phyloP scores from a whole-genome alignment of 345 rosid genomes.

The Salix caprea region DNA sequence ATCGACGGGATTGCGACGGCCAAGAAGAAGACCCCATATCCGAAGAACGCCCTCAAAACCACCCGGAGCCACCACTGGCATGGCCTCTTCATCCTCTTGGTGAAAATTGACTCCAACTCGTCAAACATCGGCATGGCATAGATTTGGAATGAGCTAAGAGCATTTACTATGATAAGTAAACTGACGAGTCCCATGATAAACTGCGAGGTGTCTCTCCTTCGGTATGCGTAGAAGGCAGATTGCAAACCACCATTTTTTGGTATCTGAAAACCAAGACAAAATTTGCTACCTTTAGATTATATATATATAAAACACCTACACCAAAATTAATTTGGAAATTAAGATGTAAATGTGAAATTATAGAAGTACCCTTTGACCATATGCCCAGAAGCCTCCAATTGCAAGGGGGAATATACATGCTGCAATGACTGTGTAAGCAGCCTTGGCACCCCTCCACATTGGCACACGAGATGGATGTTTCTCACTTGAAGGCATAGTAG shows the following conservation, averaged over 20 bases:
- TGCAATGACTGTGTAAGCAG: conserved; percentile 29
- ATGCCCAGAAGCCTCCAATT: conserved; percentile 42
- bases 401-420: conserved; percentile 36
- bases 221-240: conserved; percentile 23
- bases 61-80: conserved; percentile 30
- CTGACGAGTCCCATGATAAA: conserved; percentile 24
- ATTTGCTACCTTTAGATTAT: neutral
- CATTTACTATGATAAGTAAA: conserved; percentile 24
- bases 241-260: conserved; percentile 30
- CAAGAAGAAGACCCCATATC: conserved; percentile 24
- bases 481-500: conserved; percentile 39
- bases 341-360: neutral
- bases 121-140: conserved; percentile 35
- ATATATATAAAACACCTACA: neutral
- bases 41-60: conserved; percentile 20
- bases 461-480: conserved; percentile 30
- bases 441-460: conserved; percentile 41
- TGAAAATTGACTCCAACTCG: conserved; percentile 18
- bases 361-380: conserved; percentile 23
- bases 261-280: conserved; percentile 9
- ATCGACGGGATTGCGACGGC: conserved; percentile 33
- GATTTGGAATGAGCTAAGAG: conserved; percentile 32
- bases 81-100: conserved; percentile 18
- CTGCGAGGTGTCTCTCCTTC: conserved; percentile 16
- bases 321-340: neutral